A percentile compares a stretch with the other conserved stretches of the same genome.
These are phyloP conservation scores for Heimioporus sp. DNA, from an alignment of 768 basidiomycete species.

Conservation along the genomic window DNA sequence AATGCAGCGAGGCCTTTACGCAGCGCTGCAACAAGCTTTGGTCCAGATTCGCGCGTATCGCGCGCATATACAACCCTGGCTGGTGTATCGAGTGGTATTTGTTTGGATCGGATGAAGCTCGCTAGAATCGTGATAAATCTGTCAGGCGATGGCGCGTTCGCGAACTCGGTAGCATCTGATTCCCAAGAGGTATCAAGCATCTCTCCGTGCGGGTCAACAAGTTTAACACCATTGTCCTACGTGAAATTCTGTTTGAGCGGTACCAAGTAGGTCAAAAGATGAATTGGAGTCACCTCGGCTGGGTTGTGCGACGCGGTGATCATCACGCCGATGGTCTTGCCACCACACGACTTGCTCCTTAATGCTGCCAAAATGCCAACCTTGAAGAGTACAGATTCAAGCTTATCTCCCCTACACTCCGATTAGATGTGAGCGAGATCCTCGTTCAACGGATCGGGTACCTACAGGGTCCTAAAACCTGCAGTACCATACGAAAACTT, in stretches of 20 bases:
- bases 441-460: slow-evolving; percentile 11
- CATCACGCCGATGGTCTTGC: slow-evolving; percentile 95
- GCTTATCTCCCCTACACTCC: slow-evolving; percentile 52
- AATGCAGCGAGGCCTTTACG: slow-evolving; percentile 81
- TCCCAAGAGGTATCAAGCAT: slow-evolving; percentile 98
- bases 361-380: slow-evolving; percentile 89
- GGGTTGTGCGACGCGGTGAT: slow-evolving; percentile 99
- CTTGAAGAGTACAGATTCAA: slow-evolving; percentile 93
- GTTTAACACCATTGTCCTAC: slow-evolving; percentile 98
- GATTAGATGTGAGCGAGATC: slow-evolving; percentile 7
- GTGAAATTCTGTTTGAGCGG: slow-evolving; percentile 5
- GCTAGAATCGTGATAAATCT: slow-evolving; percentile 69
- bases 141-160: slow-evolving; percentile 76
- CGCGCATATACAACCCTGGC: slow-evolving; percentile 86
- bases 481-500: slow-evolving; percentile 91
- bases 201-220: slow-evolving; percentile 95
- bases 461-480: slow-evolving; percentile 89
- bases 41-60: slow-evolving; percentile 90
- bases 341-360: slow-evolving; percentile 87
- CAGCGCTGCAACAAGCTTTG: slow-evolving; percentile 69
- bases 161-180: slow-evolving; percentile 75
- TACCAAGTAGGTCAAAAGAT: neutral
- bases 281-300: slow-evolving; percentile 63
- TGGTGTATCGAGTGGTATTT: slow-evolving; percentile 78
- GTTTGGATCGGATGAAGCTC: slow-evolving; percentile 54